A percentile compares a stretch with the other conserved stretches of the same genome.
Conservation (phyloP, 805 yeast species). For the Tetrapisispora iriomotensis region DNA sequence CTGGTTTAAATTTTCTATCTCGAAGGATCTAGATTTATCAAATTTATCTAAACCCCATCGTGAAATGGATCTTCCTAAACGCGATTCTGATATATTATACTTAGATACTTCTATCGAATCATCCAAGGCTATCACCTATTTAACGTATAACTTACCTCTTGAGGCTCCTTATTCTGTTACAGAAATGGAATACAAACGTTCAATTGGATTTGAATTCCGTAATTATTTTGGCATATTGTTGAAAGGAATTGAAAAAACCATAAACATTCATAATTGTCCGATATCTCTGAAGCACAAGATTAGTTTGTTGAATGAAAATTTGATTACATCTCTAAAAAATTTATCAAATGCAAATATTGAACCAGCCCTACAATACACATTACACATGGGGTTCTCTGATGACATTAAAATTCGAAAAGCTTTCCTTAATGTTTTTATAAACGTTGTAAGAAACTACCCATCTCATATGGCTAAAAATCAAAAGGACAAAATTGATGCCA, state of each 20-base stretch:
- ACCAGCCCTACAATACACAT: conserved; percentile 63
- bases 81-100: conserved; percentile 40
- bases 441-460: conserved; percentile 39
- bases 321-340: conserved; percentile 56
- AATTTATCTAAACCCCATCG: conserved; percentile 28
- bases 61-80: conserved; percentile 27
- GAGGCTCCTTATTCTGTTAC: conserved; percentile 50
- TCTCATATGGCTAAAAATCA: conserved; percentile 23
- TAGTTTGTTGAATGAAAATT: conserved; percentile 48
- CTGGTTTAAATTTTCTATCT: conserved; percentile 48
- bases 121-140: conserved; percentile 45
- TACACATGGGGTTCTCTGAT: conserved; percentile 70
- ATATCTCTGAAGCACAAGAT: conserved; percentile 42
- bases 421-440: conserved; percentile 67
- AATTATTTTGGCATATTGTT: conserved; percentile 56
- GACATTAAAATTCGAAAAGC: conserved; percentile 58
- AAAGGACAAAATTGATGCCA: conserved; percentile 16
- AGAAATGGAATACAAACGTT: conserved; percentile 43
- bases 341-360: conserved; percentile 64
- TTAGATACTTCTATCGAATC: conserved; percentile 58
- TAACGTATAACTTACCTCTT: conserved; percentile 46
- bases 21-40: conserved; percentile 29
- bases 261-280: conserved; percentile 29
- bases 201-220: conserved; percentile 54
- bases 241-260: conserved; percentile 34